Evolutionary conservation across 2,329 filamentous ascomycete species (phyloP).

Genomic region (Fusarium sp.): DNA sequence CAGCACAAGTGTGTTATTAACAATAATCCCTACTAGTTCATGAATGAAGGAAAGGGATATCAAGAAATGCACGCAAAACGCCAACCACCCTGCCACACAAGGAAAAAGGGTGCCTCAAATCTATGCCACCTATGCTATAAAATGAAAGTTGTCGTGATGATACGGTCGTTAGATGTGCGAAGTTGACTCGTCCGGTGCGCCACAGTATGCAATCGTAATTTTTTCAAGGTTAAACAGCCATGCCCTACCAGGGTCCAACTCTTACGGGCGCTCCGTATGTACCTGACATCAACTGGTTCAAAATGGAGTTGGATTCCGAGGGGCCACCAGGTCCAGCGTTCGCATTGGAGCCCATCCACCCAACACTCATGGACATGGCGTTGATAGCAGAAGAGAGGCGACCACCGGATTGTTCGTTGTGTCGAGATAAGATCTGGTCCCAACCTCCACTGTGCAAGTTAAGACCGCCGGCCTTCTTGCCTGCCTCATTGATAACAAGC

Average conservation of each 20-base stretch:
- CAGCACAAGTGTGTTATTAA: slow-evolving; percentile 32
- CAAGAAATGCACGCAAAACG: slow-evolving; percentile 48
- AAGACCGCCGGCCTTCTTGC: slow-evolving; percentile 91
- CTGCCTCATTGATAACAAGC: slow-evolving; percentile 87
- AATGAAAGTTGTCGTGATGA: slow-evolving; percentile 49
- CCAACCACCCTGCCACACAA: slow-evolving; percentile 48
- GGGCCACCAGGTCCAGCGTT: slow-evolving; percentile 38
- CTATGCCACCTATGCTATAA: slow-evolving; percentile 53
- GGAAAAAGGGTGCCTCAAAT: slow-evolving; percentile 47
- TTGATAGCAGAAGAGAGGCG: slow-evolving; percentile 83
- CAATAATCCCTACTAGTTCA: slow-evolving; percentile 40
- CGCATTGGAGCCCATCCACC: slow-evolving; percentile 74
- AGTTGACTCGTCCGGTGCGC: slow-evolving; percentile 40
- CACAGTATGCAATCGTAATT: slow-evolving; percentile 43
- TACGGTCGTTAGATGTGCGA: slow-evolving; percentile 50
- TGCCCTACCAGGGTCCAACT: slow-evolving; percentile 69
- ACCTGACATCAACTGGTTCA: slow-evolving; percentile 71
- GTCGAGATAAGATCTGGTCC: slow-evolving; percentile 87
- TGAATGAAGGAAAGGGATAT: slow-evolving; percentile 47
- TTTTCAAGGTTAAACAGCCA: slow-evolving; percentile 6
- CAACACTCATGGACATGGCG: slow-evolving; percentile 78
- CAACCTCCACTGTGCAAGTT: slow-evolving; percentile 89
- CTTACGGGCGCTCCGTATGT: slow-evolving; percentile 69
- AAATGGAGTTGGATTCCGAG: slow-evolving; percentile 65
- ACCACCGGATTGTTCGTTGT: slow-evolving; percentile 87